A percentile compares a stretch with the other conserved stretches of the same genome.
phyloP scores from a whole-genome alignment of 768 basidiomycete genomes.

The Xerocomellus amylosporus region DNA sequence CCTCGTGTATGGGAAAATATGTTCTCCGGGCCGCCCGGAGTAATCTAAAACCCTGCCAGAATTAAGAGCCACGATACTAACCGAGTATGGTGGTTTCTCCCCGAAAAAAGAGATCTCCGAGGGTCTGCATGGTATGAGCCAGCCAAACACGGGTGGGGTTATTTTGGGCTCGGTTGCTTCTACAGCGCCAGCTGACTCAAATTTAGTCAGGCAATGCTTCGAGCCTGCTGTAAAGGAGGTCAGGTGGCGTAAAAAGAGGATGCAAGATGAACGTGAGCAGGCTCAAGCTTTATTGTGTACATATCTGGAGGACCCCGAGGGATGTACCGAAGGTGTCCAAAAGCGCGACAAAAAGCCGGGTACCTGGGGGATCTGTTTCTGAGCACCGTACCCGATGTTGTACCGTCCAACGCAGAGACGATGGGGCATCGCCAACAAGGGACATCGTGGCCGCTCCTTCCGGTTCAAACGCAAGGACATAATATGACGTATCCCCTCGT shows the following conservation, averaged over 20 bases:
- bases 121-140: conserved; percentile 34
- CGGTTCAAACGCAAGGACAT: conserved; percentile 41
- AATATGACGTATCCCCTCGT: conserved; percentile 32
- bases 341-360: conserved; percentile 42
- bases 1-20: conserved; percentile 44
- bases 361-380: conserved; percentile 30
- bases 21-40: conserved; percentile 32
- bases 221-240: conserved; percentile 25
- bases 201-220: conserved; percentile 21
- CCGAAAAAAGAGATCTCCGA: conserved; percentile 47
- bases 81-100: conserved; percentile 43
- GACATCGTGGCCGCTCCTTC: conserved; percentile 36
- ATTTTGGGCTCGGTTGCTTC: conserved; percentile 25
- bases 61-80: conserved; percentile 39
- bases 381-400: conserved; percentile 32
- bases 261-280: background rate
- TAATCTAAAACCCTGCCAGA: conserved; percentile 43
- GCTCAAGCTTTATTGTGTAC: conserved; percentile 39
- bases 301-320: conserved; percentile 38
- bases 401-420: conserved; percentile 37
- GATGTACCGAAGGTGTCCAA: conserved; percentile 43
- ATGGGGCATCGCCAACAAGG: conserved; percentile 34
- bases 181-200: conserved; percentile 24
- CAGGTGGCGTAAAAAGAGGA: background rate
- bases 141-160: background rate